Percentiles rank a stretch among this genome's conserved stretches.
Evolutionary conservation across 2,329 filamentous ascomycete species (phyloP).

Genomic region (Penicillium griseofulvum): DNA sequence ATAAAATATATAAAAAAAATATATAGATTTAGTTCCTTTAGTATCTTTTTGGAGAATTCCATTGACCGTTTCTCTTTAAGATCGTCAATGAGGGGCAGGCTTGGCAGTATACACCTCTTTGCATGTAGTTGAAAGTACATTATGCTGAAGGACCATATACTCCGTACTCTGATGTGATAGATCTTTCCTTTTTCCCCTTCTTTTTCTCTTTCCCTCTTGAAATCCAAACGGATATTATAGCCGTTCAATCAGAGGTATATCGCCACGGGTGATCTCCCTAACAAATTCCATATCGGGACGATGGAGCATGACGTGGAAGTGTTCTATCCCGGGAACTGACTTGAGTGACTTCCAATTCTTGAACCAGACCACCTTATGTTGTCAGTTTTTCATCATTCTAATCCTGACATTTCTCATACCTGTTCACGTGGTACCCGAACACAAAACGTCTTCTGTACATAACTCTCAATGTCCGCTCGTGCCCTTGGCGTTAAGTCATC

Average conservation of each 20-base stretch:
- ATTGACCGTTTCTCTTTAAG: background rate
- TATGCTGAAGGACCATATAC: too few relatives aligned
- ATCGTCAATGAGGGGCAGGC: constrained; percentile 23
- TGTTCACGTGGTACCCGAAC: constrained; percentile 43
- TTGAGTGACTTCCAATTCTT: constrained; percentile 88
- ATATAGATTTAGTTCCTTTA: too few relatives aligned
- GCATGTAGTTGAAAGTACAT: too few relatives aligned
- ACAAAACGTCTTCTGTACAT: constrained; percentile 67
- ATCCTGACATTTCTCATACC: constrained; percentile 27
- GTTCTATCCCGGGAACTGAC: constrained; percentile 81
- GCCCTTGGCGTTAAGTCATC: constrained; percentile 66
- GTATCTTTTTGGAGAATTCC: too few relatives aligned
- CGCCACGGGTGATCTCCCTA: constrained; percentile 67
- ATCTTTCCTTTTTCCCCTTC: background rate
- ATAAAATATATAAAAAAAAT: too few relatives aligned
- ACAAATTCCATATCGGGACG: constrained; percentile 70
- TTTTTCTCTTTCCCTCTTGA: background rate
- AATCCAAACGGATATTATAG: constrained; percentile 7
- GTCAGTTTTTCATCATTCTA: constrained; percentile 4
- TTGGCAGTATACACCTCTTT: constrained; percentile 15
- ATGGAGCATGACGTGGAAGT: constrained; percentile 92
- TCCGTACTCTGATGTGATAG: too few relatives aligned
- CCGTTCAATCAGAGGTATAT: constrained; percentile 63
- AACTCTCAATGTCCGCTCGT: constrained; percentile 65
- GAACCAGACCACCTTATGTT: constrained; percentile 71